These are phyloP conservation scores for Murraya koenigii DNA, from an alignment of 345 rosid genomes.

Conservation along the genomic window DNA sequence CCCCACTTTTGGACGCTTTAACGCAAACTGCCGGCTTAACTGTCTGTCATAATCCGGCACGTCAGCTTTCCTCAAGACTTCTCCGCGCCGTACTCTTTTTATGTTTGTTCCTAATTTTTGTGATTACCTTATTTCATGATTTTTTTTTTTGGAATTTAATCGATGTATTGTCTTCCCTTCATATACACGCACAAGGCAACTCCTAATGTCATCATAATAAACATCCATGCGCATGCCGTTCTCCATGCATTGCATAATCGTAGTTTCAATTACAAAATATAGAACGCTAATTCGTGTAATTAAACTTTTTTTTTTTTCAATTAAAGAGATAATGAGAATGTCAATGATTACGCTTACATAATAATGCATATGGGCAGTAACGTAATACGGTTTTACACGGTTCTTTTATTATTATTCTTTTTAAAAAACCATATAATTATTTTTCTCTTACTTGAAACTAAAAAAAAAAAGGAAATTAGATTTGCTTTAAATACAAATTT, in stretches of 20 bases:
- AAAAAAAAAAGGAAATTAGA: not conserved
- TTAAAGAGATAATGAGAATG: not conserved
- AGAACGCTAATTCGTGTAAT: too few species aligned
- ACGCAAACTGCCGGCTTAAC: conserved; percentile 30
- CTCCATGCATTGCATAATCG: not conserved
- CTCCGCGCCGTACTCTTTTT: conserved; percentile 19
- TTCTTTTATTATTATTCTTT: too few species aligned
- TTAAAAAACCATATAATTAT: too few species aligned
- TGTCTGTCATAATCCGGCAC: conserved; percentile 36
- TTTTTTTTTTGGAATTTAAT: too few species aligned
- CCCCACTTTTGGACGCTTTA: conserved; percentile 17
- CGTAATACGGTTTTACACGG: not conserved
- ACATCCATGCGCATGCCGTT: not conserved
- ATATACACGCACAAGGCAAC: not conserved
- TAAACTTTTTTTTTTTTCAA: too few species aligned
- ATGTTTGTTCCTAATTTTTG: not conserved
- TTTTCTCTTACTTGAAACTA: not conserved
- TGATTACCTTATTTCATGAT: not conserved
- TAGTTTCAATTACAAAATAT: not conserved
- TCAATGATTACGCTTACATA: not conserved
- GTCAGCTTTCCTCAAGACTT: conserved; percentile 21
- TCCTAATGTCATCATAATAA: not conserved
- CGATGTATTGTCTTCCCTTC: too few species aligned
- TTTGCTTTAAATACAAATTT: too few species aligned
- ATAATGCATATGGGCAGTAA: not conserved